Conservation (phyloP, 441 rosid genomes). For the Eruca vesicaria region DNA sequence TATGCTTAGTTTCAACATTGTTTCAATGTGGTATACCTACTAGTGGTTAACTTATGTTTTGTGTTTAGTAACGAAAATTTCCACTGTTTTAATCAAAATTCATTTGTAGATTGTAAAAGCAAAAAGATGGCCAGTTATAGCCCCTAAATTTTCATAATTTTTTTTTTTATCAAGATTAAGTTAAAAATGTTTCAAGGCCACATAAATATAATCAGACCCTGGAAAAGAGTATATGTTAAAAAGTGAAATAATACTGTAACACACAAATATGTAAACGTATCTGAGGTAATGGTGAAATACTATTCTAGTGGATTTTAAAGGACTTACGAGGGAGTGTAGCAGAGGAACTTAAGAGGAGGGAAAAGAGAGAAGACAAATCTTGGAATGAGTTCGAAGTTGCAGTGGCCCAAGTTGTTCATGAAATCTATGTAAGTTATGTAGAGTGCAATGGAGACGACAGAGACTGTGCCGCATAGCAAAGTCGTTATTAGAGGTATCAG, state of each 20-base stretch:
- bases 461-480: conserved; percentile 19
- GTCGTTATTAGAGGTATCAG: not conserved
- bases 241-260: not conserved
- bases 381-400: conserved; percentile 67
- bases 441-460: conserved; percentile 19
- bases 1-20: not conserved
- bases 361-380: conserved; percentile 40
- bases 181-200: too few species aligned
- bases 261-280: not conserved
- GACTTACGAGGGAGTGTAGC: conserved; percentile 47
- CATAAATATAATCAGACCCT: too few species aligned
- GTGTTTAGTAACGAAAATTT: not conserved
- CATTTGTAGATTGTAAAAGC: not conserved
- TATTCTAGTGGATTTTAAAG: not conserved
- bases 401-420: conserved; percentile 78
- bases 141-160: too few species aligned
- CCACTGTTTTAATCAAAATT: not conserved
- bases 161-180: too few species aligned
- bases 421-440: conserved; percentile 53
- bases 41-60: not conserved
- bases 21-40: not conserved
- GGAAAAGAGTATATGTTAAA: not conserved
- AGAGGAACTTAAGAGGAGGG: conserved; percentile 62
- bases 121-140: too few species aligned
- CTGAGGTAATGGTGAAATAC: not conserved